phyloP scores from a whole-genome alignment of 2,329 filamentous ascomycete species.

The Alternaria triticimaculans region DNA sequence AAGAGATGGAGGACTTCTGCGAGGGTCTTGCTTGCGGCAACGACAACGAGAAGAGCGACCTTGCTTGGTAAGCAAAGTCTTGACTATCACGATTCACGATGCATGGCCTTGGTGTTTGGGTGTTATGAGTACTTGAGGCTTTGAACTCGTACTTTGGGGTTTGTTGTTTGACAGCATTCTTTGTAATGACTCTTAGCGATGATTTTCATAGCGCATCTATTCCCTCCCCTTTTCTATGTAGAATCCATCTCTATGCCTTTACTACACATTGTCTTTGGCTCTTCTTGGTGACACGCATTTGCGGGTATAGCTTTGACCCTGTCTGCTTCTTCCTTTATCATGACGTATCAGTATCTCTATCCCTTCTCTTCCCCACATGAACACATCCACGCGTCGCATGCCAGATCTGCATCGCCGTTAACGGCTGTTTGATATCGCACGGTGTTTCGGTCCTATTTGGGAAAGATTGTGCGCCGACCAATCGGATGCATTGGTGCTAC shows the following conservation, averaged over 20 bases:
- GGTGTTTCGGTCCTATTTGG: conserved; percentile 12
- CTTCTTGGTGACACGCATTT: not conserved
- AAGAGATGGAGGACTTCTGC: conserved; percentile 39
- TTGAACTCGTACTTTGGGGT: conserved; percentile 17
- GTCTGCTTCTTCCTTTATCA: not conserved
- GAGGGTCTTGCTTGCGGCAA: conserved; percentile 35
- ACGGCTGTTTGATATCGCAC: conserved; percentile 6
- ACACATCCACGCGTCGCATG: not conserved
- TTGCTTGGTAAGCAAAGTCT: conserved; percentile 26
- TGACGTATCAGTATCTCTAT: not conserved
- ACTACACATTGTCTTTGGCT: not conserved
- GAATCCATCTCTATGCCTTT: not conserved
- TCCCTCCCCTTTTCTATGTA: not conserved
- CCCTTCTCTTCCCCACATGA: not conserved
- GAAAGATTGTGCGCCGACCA: conserved; percentile 16
- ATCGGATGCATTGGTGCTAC: not conserved
- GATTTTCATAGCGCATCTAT: not conserved
- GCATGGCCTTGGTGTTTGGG: conserved; percentile 25
- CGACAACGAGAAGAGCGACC: conserved; percentile 35
- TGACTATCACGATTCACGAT: conserved; percentile 11
- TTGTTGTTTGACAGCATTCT: not conserved
- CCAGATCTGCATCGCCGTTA: conserved; percentile 6
- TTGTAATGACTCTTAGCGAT: conserved; percentile 14
- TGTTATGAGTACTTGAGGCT: conserved; percentile 19
- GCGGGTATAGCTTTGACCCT: not conserved